A percentile compares a stretch with the other conserved stretches of the same genome.
Evolutionary conservation across 2,329 filamentous ascomycete genomes (phyloP).

Genomic region (Colletotrichum sp.): DNA sequence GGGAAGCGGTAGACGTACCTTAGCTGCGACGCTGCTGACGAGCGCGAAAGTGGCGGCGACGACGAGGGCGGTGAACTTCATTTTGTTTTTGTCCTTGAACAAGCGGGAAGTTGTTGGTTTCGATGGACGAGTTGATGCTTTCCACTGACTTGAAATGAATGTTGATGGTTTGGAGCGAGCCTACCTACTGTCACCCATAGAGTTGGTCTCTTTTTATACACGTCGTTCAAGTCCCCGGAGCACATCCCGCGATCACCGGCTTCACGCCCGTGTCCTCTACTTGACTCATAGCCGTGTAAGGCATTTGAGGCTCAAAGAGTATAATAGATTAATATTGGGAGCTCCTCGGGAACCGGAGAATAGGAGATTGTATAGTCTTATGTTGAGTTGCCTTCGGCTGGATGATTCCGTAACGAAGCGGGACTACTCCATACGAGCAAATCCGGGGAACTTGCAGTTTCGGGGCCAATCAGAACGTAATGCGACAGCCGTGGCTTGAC

Average conservation of each 20-base stretch:
- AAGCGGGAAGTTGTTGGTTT: background rate
- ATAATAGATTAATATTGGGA: background rate
- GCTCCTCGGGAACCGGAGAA: background rate
- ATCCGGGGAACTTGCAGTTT: no score
- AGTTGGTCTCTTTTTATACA: fast-evolving
- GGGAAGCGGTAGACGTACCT: background rate
- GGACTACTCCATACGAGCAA: no score
- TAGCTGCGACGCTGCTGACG: background rate
- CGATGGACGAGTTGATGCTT: background rate
- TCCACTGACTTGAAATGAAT: fast-evolving
- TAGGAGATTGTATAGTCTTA: background rate
- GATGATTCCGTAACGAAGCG: no score
- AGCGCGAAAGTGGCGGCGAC: background rate
- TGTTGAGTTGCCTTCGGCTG: background rate
- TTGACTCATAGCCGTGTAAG: background rate
- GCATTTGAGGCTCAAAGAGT: background rate
- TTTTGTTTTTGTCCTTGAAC: background rate
- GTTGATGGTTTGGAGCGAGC: fast-evolving
- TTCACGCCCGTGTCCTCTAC: no score
- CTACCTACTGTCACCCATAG: fast-evolving
- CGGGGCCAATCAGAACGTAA: no score
- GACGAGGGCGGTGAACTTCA: background rate
- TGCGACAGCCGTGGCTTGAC: fast-evolving
- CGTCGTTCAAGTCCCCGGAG: fast-evolving
- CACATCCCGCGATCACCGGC: background rate